phyloP scores from a whole-genome alignment of 116 monocot species.

The Posidonia oceanica region DNA sequence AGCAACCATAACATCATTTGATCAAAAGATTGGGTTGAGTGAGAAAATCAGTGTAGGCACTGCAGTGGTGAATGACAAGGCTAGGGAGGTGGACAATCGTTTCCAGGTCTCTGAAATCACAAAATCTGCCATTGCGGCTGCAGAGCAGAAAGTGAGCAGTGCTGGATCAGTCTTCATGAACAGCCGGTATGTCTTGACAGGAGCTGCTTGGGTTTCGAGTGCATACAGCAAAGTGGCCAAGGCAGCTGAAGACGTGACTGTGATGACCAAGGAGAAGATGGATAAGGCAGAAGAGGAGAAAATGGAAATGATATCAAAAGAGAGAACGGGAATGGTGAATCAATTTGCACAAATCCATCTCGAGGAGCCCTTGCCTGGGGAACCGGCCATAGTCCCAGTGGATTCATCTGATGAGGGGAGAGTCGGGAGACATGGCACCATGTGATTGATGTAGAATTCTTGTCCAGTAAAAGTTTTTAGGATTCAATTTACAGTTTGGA shows the following conservation, averaged over 20 bases:
- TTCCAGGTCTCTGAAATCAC: conserved; percentile 51
- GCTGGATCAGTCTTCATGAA: conserved; percentile 33
- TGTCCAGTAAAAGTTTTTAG: not conserved
- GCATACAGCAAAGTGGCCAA: conserved; percentile 36
- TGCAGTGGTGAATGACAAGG: conserved; percentile 33
- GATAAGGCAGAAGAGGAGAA: conserved; percentile 46
- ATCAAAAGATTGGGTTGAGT: conserved; percentile 38
- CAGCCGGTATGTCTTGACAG: conserved; percentile 36
- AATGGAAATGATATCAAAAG: conserved; percentile 16
- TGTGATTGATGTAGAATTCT: conserved; percentile 1
- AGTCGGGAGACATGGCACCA: not conserved
- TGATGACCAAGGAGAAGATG: conserved; percentile 54
- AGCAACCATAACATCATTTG: conserved; percentile 37
- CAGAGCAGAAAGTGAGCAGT: conserved; percentile 43
- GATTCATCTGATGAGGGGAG: conserved; percentile 20
- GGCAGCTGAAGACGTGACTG: conserved; percentile 42
- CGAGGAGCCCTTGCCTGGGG: conserved; percentile 27
- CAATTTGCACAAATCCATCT: conserved; percentile 45
- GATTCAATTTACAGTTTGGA: not conserved
- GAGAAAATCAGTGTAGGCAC: conserved; percentile 49
- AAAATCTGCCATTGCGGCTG: conserved; percentile 36
- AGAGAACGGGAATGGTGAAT: conserved; percentile 28
- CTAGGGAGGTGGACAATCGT: conserved; percentile 43
- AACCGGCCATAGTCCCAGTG: conserved; percentile 24
- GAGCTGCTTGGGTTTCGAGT: conserved; percentile 48